These are phyloP conservation scores for Zasmidium cellare DNA, from an alignment of 2,329 filamentous ascomycete species.

Conservation along the genomic window DNA sequence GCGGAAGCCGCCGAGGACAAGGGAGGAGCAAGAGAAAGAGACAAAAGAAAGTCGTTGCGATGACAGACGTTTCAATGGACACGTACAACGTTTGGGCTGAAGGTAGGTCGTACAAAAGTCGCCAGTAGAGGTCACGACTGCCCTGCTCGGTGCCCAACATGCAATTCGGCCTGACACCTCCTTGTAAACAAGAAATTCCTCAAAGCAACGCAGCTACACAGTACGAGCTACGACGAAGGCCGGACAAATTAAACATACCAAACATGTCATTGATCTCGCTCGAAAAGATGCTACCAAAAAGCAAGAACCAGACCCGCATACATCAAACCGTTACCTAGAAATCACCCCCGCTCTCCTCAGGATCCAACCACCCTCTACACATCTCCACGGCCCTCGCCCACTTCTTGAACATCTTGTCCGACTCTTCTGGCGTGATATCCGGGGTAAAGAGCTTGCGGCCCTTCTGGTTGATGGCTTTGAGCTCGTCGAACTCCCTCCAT, in stretches of 20 bases:
- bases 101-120: background rate
- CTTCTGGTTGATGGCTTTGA: constrained; percentile 70
- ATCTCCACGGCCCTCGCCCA: constrained; percentile 80
- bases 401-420: constrained; percentile 62
- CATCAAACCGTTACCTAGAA: constrained; percentile 2
- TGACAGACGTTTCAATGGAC: background rate
- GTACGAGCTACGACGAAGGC: background rate
- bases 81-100: background rate
- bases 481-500: constrained; percentile 73
- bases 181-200: too few relatives aligned
- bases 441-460: constrained; percentile 72
- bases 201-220: too few relatives aligned
- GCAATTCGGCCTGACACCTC: background rate
- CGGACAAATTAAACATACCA: too few relatives aligned
- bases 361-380: constrained; percentile 66
- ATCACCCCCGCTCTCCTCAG: constrained; percentile 14
- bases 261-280: too few relatives aligned
- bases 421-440: constrained; percentile 51
- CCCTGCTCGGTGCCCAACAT: background rate
- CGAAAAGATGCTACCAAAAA: background rate
- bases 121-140: background rate
- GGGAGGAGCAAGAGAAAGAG: background rate
- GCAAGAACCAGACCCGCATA: background rate
- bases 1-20: background rate
- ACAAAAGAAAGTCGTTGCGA: background rate